Percentiles rank a stretch among this genome's conserved stretches.
Conservation (phyloP, 2,329 filamentous ascomycete species). For the Cercospora janseana region DNA sequence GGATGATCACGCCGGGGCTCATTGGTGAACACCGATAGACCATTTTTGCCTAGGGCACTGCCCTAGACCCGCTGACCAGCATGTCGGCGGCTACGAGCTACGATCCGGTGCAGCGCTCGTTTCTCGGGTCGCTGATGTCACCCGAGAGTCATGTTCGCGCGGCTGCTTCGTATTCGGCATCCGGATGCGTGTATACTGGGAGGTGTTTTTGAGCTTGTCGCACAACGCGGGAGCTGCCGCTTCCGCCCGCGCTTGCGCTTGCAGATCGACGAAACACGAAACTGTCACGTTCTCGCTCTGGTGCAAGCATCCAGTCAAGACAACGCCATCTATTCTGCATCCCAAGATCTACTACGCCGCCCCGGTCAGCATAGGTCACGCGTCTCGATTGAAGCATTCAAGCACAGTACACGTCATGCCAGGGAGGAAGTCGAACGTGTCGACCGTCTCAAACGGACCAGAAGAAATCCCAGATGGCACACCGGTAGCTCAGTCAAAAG, state of each 20-base stretch:
- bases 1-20: not conserved
- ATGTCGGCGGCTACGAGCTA: no score
- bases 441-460: slow-evolving; percentile 41
- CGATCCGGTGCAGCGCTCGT: no score
- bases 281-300: not conserved
- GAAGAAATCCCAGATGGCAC: slow-evolving; percentile 36
- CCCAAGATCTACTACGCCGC: not conserved
- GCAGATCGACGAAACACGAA: slow-evolving; percentile 6
- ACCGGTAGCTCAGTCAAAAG: slow-evolving; percentile 25
- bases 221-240: not conserved
- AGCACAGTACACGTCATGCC: slow-evolving; percentile 40
- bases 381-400: not conserved
- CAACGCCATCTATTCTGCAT: not conserved
- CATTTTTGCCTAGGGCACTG: no score
- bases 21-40: no score
- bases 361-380: not conserved
- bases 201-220: slow-evolving; percentile 3
- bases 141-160: no score
- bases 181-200: no score
- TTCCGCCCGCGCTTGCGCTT: not conserved
- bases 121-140: no score
- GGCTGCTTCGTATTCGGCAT: no score
- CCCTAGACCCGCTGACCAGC: no score
- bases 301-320: not conserved
- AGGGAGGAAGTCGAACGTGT: slow-evolving; percentile 49